These are phyloP conservation scores for Kwoniella sp. DNA, from an alignment of 768 basidiomycete genomes.

Conservation along the genomic window DNA sequence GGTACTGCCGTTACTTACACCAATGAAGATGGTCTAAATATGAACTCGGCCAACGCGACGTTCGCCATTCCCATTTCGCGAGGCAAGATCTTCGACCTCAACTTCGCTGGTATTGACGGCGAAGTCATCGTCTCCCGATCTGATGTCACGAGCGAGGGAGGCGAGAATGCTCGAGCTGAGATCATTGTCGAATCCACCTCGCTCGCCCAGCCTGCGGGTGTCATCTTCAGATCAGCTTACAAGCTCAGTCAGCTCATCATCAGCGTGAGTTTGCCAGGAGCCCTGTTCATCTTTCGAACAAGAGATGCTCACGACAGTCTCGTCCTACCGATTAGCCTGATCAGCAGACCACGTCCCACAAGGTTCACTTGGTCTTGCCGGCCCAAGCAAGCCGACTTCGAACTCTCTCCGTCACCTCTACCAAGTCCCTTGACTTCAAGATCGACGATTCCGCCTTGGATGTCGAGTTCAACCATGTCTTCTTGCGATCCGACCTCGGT, in stretches of 20 bases:
- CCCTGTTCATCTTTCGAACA: too few relatives aligned
- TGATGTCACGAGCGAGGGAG: neutral
- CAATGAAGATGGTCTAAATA: slow-evolving; percentile 2
- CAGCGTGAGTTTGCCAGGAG: slow-evolving; percentile 18
- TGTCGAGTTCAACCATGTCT: slow-evolving; percentile 20
- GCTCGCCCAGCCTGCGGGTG: slow-evolving; percentile 11
- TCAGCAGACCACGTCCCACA: slow-evolving; percentile 8
- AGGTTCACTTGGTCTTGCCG: slow-evolving; percentile 29
- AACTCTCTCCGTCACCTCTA: slow-evolving; percentile 21
- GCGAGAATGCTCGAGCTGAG: neutral
- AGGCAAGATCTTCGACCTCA: slow-evolving; percentile 8
- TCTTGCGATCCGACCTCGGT: slow-evolving; percentile 22
- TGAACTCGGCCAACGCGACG: slow-evolving; percentile 27
- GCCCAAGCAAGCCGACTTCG: slow-evolving; percentile 4
- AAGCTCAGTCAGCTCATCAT: slow-evolving; percentile 15
- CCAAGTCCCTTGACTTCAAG: slow-evolving; percentile 15
- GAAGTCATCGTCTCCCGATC: slow-evolving; percentile 26
- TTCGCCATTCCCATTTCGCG: slow-evolving; percentile 22
- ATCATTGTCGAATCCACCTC: slow-evolving; percentile 36
- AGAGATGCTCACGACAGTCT: too few relatives aligned
- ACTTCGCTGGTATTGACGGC: slow-evolving; percentile 23
- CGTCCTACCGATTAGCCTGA: too few relatives aligned
- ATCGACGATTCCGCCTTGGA: slow-evolving; percentile 25
- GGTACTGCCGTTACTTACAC: slow-evolving; percentile 3
- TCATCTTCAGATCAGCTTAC: slow-evolving; percentile 15